Evolutionary conservation across 768 basidiomycete genomes (phyloP).

Genomic region (Xerocomellus chrysenteron): DNA sequence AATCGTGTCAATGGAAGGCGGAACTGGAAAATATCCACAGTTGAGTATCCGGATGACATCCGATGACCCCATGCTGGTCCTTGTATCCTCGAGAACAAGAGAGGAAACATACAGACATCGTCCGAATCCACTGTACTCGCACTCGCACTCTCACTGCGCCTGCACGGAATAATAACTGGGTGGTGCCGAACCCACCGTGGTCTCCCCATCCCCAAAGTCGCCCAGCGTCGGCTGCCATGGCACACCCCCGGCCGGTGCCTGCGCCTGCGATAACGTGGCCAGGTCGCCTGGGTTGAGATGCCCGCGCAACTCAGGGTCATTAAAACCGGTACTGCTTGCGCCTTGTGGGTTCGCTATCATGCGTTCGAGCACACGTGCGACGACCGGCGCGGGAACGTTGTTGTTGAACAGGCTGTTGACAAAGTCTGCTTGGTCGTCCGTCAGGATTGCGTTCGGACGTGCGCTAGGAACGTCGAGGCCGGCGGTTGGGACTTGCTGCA

Average conservation of each 20-base stretch:
- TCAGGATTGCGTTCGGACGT: slow-evolving; percentile 2
- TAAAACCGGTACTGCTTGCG: slow-evolving; percentile 6
- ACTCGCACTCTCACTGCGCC: slow-evolving; percentile 1
- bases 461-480: neutral
- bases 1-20: no score
- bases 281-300: neutral
- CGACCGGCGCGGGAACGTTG: slow-evolving; percentile 25
- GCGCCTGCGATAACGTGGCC: neutral
- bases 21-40: no score
- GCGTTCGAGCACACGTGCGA: slow-evolving; percentile 27
- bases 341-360: slow-evolving; percentile 23
- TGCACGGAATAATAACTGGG: slow-evolving; percentile 25
- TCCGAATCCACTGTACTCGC: neutral
- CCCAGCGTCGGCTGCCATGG: slow-evolving; percentile 41
- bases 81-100: neutral
- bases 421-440: slow-evolving; percentile 27
- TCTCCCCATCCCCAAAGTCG: slow-evolving; percentile 34
- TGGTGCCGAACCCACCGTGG: slow-evolving; percentile 25
- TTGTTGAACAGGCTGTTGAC: slow-evolving; percentile 24
- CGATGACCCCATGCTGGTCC: no score
- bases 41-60: no score
- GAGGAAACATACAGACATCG: neutral
- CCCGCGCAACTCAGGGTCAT: slow-evolving; percentile 14
- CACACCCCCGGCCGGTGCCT: neutral
- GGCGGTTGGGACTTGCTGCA: neutral